A percentile compares a stretch with the other conserved stretches of the same genome.
Evolutionary conservation across 345 rosid genomes (phyloP).

Genomic region (Sisymbrium irio): DNA sequence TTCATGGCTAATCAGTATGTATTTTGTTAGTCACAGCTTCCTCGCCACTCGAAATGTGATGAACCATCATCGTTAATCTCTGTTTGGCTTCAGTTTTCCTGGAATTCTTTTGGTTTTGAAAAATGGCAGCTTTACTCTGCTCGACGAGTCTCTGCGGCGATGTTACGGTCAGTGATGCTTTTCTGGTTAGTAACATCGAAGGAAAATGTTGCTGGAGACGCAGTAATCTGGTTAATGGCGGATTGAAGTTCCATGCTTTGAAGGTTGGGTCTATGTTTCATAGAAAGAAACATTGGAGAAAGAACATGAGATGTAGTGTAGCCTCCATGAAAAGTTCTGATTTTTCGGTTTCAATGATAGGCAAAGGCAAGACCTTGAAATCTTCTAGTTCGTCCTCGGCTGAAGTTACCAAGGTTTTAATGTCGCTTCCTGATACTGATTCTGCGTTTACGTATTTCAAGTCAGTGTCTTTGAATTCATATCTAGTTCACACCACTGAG

Average conservation of each 20-base stretch:
- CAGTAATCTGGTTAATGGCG: slow-evolving; percentile 19
- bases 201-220: slow-evolving; percentile 24
- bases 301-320: slow-evolving; percentile 35
- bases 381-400: slow-evolving; percentile 43
- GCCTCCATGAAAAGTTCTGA: slow-evolving; percentile 37
- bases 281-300: slow-evolving; percentile 42
- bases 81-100: neutral
- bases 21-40: neutral
- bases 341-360: slow-evolving; percentile 27
- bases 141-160: slow-evolving; percentile 44
- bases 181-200: slow-evolving; percentile 11
- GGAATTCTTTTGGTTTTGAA: neutral
- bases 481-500: slow-evolving; percentile 56
- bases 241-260: slow-evolving; percentile 37
- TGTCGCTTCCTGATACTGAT: slow-evolving; percentile 50
- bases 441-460: slow-evolving; percentile 63
- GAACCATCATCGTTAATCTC: slow-evolving; percentile 6
- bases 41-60: slow-evolving; percentile 22
- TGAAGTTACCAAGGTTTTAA: slow-evolving; percentile 48
- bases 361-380: slow-evolving; percentile 35
- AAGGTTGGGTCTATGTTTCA: slow-evolving; percentile 36
- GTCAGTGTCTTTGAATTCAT: slow-evolving; percentile 46
- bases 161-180: slow-evolving; percentile 29
- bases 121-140: slow-evolving; percentile 49
- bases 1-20: neutral